Evolutionary conservation across 768 basidiomycete species (phyloP).

Genomic region (Kwoniella dejecticola): DNA sequence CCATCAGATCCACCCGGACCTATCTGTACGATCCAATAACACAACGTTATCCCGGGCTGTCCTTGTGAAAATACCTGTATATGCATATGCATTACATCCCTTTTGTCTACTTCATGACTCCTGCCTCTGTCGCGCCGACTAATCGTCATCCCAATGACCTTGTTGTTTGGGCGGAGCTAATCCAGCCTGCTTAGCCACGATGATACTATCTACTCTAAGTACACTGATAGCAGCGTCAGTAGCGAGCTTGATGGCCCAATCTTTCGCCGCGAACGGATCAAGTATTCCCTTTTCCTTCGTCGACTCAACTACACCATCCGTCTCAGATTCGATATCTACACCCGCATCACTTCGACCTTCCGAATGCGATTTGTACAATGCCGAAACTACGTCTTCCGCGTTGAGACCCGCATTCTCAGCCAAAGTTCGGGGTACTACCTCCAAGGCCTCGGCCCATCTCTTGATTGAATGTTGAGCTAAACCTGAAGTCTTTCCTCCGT

Average conservation of each 20-base stretch:
- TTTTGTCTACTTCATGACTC: neutral
- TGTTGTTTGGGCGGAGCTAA: constrained; percentile 53
- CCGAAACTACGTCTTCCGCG: constrained; percentile 87
- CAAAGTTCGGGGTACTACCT: constrained; percentile 86
- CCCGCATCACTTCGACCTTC: constrained; percentile 57
- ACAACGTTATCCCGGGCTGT: neutral
- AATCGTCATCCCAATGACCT: constrained; percentile 53
- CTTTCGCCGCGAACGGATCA: constrained; percentile 95
- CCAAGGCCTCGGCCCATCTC: constrained; percentile 82
- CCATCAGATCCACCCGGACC: constrained; percentile 6
- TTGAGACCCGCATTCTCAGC: constrained; percentile 92
- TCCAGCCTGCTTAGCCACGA: constrained; percentile 74
- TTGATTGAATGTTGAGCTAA: constrained; percentile 91
- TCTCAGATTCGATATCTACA: constrained; percentile 51
- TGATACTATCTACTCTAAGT: constrained; percentile 94
- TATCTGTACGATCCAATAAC: constrained; percentile 19
- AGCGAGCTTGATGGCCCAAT: constrained; percentile 59
- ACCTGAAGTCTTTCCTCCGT: constrained; percentile 84
- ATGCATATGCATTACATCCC: constrained; percentile 18
- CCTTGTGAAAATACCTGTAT: neutral
- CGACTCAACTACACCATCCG: constrained; percentile 34
- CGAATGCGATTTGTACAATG: constrained; percentile 86
- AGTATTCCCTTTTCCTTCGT: constrained; percentile 58
- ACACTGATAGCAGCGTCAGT: constrained; percentile 54
- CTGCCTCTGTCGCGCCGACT: constrained; percentile 6